Base-by-base conservation (phyloP, 495 filamentous ascomycete species). In the Astrothelium subdiscretum region DNA sequence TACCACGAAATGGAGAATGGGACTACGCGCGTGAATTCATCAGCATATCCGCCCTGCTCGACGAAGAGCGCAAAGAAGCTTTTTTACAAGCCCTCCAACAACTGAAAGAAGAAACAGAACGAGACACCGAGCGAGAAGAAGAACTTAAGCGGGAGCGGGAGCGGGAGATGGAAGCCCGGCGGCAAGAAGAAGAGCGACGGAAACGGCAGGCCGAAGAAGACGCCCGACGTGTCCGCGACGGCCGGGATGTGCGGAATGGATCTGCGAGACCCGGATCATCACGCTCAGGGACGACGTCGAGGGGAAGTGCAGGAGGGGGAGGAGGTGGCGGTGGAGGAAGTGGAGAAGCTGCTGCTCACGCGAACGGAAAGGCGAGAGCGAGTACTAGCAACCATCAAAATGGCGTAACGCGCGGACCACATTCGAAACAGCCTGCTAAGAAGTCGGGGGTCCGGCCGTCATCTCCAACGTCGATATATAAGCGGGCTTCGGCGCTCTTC, bases 1-100 rank as follows among this genome's bases (percentile, higher is more conserved):
- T 98, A 18, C 85, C 91, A 18, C 81, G 88, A 42, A 96, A 95
- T 67, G 84, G 86, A 35, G 90, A 97, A 76, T 98, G 95, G 94
- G 88, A 92, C 48, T 97, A 97, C 70, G 90, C 94, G 0, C 79
- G 81, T 29, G 88, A 94, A 66, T 97, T 97, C 75, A 92, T 97
- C 62, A 85, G 78, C 62, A 78, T 90, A 63, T 90, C 83, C 69
- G 83, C 91, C 40, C 82, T 94, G 26, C 83, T 98, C 0, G 94
- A 97, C 71, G 92, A 97, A 61, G 94, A 97, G 71, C 82, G 88
- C 35, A 85, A 89, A 71, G 94, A 97, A 57, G 84, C 85, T 0
- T 95, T 95, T 71, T 69, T 92, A 2, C 87, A 90, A 66, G 89
- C 81, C 27, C 70, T 86, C 27, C 79, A 84, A 35, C 72, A 71